A percentile compares a stretch with the other conserved stretches of the same genome.
Conservation (phyloP, 331 rosid genomes). For the Acacia concinna region DNA sequence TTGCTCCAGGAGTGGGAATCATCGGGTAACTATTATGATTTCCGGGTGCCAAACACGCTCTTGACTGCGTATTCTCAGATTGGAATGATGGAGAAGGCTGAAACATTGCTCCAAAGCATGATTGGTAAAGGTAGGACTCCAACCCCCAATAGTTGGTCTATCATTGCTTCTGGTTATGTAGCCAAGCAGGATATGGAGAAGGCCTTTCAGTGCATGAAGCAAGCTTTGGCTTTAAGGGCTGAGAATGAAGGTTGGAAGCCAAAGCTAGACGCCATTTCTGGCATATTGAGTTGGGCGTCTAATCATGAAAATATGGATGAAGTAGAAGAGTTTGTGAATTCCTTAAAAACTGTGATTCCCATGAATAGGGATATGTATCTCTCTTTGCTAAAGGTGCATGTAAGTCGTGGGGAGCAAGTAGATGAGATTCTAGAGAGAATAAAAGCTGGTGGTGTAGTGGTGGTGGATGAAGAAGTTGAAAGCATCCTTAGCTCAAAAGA, state of each 20-base stretch:
- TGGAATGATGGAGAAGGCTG: slow-evolving; percentile 63
- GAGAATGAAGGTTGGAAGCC: slow-evolving; percentile 68
- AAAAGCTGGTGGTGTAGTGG: slow-evolving; percentile 45
- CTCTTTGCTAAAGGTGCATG: slow-evolving; percentile 46
- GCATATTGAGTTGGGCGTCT: slow-evolving; percentile 52
- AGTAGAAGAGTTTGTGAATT: slow-evolving; percentile 53
- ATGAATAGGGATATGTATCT: slow-evolving; percentile 56
- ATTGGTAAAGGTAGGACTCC: slow-evolving; percentile 60
- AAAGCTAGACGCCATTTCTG: slow-evolving; percentile 42
- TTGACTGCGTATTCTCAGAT: slow-evolving; percentile 52
- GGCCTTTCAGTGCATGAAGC: slow-evolving; percentile 62
- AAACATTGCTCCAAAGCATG: slow-evolving; percentile 45
- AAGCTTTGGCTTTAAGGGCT: slow-evolving; percentile 48
- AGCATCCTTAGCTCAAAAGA: slow-evolving; percentile 33
- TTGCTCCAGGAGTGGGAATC: slow-evolving; percentile 68
- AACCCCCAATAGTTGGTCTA: slow-evolving; percentile 74
- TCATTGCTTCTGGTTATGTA: slow-evolving; percentile 61
- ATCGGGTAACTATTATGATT: slow-evolving; percentile 55
- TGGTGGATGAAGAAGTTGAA: slow-evolving; percentile 38
- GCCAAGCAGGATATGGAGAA: slow-evolving; percentile 63
- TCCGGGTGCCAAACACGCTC: slow-evolving; percentile 65
- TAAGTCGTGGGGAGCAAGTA: slow-evolving; percentile 45
- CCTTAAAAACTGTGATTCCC: slow-evolving; percentile 51
- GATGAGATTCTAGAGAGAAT: slow-evolving; percentile 46
- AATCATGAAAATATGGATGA: slow-evolving; percentile 47